Conservation (phyloP, 225 moss, liverwort and hornwort genomes). For the Asterella californica region DNA sequence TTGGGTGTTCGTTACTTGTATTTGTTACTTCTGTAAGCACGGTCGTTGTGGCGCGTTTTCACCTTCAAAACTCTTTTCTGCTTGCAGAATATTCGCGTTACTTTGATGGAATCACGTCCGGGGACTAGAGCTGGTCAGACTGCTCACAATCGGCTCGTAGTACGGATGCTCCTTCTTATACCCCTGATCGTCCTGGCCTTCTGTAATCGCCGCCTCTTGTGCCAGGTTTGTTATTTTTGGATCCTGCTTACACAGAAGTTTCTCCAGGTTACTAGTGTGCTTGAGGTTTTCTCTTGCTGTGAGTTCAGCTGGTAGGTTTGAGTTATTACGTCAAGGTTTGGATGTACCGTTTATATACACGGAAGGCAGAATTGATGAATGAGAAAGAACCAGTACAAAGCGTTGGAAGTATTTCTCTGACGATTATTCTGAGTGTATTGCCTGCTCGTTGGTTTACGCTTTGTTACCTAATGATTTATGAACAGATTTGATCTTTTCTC, state of each 20-base stretch:
- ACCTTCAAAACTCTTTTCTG: not conserved
- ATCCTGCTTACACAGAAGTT: not conserved
- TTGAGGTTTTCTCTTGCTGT: not conserved
- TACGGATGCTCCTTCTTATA: constrained; percentile 59
- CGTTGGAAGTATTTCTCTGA: not conserved
- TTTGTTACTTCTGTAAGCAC: not conserved
- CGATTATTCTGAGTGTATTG: not conserved
- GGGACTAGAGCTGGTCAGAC: constrained; percentile 76
- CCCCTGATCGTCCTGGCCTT: constrained; percentile 68
- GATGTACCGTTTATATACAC: no score
- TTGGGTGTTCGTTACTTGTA: not conserved
- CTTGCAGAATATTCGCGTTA: constrained; percentile 62
- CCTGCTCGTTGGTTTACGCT: no score
- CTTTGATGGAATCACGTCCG: constrained; percentile 64
- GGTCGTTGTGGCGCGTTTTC: not conserved
- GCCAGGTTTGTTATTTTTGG: constrained; percentile 27
- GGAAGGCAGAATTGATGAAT: not conserved
- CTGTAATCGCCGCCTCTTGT: constrained; percentile 52
- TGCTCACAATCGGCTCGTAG: constrained; percentile 57
- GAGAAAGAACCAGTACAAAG: not conserved
- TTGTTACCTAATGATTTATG: no score
- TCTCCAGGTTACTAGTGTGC: not conserved
- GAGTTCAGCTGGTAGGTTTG: not conserved
- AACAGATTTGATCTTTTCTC: no score
- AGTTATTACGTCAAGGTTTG: not conserved